Percentiles rank a stretch among this genome's conserved stretches.
Conservation (phyloP, 768 basidiomycete species). For the Amanita rimosa region DNA sequence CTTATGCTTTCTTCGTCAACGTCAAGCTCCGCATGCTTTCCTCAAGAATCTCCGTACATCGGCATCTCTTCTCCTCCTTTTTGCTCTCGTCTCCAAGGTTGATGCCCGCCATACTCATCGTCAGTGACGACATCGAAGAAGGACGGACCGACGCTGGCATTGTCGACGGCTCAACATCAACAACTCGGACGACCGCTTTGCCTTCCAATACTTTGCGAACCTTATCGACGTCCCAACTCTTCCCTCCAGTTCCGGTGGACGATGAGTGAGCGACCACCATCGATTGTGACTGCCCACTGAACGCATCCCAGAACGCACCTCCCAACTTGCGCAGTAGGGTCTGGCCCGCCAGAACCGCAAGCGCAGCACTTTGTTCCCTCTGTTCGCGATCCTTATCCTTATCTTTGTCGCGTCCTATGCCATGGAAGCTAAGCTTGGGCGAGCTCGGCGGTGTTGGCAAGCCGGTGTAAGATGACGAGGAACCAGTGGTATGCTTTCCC, state of each 20-base stretch:
- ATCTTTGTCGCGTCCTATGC: constrained; percentile 11
- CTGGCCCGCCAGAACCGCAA: constrained; percentile 70
- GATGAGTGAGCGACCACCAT: constrained; percentile 15
- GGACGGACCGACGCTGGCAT: neutral
- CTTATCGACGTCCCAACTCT: constrained; percentile 61
- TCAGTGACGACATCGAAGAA: neutral
- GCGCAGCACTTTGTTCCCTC: constrained; percentile 25
- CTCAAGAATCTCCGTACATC: constrained; percentile 34
- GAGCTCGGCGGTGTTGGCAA: constrained; percentile 36
- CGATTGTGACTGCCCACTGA: constrained; percentile 34
- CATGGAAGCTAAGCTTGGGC: constrained; percentile 20
- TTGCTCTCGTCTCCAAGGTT: constrained; percentile 3
- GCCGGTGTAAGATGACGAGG: constrained; percentile 6
- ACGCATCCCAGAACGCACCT: constrained; percentile 82
- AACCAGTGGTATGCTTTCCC: constrained; percentile 27
- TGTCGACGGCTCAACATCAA: constrained; percentile 51
- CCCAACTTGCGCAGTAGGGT: constrained; percentile 65
- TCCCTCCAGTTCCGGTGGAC: constrained; percentile 4
- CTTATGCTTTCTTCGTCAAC: constrained; percentile 39
- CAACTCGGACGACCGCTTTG: constrained; percentile 66
- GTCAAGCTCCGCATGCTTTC: constrained; percentile 62
- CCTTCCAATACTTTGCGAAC: constrained; percentile 75
- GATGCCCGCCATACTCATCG: constrained; percentile 2
- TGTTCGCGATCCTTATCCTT: constrained; percentile 28
- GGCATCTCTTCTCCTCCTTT: constrained; percentile 16